phyloP scores from a whole-genome alignment of 2,329 filamentous ascomycete genomes.

The Verticillium albo-atrum region DNA sequence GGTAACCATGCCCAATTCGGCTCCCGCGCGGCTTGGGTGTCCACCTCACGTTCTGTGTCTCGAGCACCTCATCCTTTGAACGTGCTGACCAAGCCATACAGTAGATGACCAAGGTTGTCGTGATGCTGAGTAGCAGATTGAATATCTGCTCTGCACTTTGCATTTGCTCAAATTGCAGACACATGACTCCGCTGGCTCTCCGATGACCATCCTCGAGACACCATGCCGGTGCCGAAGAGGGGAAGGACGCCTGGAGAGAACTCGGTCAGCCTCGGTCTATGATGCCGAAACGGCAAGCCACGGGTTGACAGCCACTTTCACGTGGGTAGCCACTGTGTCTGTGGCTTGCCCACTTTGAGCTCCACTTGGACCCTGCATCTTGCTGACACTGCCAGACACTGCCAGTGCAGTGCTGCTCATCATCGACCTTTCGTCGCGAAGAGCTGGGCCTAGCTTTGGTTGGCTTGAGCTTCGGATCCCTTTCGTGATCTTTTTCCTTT shows the following conservation, averaged over 20 bases:
- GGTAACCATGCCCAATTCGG: not conserved
- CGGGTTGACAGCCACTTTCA: not conserved
- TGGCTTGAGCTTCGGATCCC: no score
- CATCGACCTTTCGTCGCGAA: no score
- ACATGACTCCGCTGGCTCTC: not conserved
- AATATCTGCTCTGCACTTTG: not conserved
- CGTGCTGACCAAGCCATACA: not conserved
- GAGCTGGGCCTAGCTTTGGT: no score
- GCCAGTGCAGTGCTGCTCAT: no score
- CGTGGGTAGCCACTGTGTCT: not conserved
- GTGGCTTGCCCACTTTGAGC: not conserved
- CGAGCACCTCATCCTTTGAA: not conserved
- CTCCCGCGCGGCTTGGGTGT: not conserved
- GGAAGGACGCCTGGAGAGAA: no score
- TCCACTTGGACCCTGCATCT: not conserved
- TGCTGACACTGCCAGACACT: no score
- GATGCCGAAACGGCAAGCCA: not conserved
- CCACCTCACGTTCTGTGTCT: not conserved
- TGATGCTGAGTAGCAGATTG: not conserved
- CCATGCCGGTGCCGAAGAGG: not conserved
- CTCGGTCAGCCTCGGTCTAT: not conserved
- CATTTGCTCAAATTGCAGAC: not conserved
- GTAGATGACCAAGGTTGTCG: not conserved
- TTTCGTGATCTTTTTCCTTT: not conserved
- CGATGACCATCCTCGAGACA: not conserved